Evolutionary conservation across 2,329 filamentous ascomycete genomes (phyloP).

Genomic region (Polychaeton citri): DNA sequence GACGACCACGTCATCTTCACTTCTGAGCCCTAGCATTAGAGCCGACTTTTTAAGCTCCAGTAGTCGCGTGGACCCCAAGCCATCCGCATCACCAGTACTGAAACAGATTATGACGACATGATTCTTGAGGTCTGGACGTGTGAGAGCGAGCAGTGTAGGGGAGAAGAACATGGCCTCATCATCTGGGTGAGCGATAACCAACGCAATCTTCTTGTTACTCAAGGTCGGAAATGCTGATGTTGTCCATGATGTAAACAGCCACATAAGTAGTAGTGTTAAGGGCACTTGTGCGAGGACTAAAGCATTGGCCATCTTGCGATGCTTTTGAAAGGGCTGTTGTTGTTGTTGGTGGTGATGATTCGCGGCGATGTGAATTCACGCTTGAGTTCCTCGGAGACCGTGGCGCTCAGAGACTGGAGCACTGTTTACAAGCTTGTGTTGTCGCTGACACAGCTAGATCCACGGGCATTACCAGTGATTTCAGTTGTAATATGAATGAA

Average conservation of each 20-base stretch:
- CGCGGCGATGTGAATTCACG: too few species aligned
- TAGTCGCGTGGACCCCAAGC: conserved; percentile 69
- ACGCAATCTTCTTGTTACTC: conserved; percentile 71
- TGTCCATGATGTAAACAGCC: conserved; percentile 35
- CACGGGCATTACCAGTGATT: too few species aligned
- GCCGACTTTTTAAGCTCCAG: conserved; percentile 75
- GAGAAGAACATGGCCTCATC: conserved; percentile 99
- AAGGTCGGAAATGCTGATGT: conserved; percentile 48
- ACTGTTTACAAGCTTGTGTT: too few species aligned
- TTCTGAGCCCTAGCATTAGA: conserved; percentile 58
- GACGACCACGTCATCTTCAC: conserved; percentile 71
- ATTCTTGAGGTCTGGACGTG: conserved; percentile 65
- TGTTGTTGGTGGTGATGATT: too few species aligned
- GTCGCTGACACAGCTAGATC: too few species aligned
- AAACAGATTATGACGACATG: conserved; percentile 90
- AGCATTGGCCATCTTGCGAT: neutral
- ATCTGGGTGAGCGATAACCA: conserved; percentile 93
- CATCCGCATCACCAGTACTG: conserved; percentile 80
- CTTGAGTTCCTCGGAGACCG: too few species aligned
- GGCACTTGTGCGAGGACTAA: conserved; percentile 20
- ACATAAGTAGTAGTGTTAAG: conserved; percentile 28
- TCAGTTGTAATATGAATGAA: too few species aligned
- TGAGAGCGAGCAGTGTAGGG: conserved; percentile 74
- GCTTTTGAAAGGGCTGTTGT: too few species aligned
- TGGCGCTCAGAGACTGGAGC: too few species aligned